A percentile compares a stretch with the other conserved stretches of the same genome.
phyloP scores from a whole-genome alignment of 2,329 filamentous ascomycete genomes.

The Kalaharituber pfeilii region DNA sequence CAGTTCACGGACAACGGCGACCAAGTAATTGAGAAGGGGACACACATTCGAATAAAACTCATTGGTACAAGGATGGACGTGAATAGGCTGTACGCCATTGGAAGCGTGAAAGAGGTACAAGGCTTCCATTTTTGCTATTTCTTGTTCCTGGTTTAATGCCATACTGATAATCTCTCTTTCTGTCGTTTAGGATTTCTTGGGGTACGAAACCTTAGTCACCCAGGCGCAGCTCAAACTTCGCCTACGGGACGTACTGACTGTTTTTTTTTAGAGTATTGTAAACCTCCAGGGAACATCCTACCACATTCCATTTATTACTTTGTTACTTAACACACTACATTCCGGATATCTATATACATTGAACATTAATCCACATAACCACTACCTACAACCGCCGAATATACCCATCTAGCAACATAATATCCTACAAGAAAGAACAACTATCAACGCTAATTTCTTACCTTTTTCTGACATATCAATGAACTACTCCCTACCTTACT shows the following conservation, averaged over 20 bases:
- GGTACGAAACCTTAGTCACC: background rate
- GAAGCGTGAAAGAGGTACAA: slow-evolving; percentile 90
- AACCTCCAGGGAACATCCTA: too few relatives aligned
- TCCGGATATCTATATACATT: too few relatives aligned
- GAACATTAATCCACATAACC: too few relatives aligned
- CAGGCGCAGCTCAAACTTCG: background rate
- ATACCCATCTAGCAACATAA: too few relatives aligned
- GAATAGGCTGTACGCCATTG: slow-evolving; percentile 89
- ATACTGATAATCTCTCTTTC: background rate
- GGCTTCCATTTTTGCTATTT: slow-evolving; percentile 12
- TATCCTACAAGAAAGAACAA: too few relatives aligned
- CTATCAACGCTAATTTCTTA: too few relatives aligned
- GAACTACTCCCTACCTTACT: too few relatives aligned
- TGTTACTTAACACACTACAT: too few relatives aligned
- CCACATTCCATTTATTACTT: too few relatives aligned
- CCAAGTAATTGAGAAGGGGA: slow-evolving; percentile 81
- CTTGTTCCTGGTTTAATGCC: too few relatives aligned
- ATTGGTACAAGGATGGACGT: slow-evolving; percentile 88
- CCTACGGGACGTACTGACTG: background rate
- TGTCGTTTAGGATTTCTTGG: slow-evolving; percentile 1
- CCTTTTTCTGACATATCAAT: too few relatives aligned
- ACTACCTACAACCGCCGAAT: too few relatives aligned
- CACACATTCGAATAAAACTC: slow-evolving; percentile 83
- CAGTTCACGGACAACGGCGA: slow-evolving; percentile 93
- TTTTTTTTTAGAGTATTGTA: background rate